phyloP scores from a whole-genome alignment of 1,284 basidiomycete species.

The Gymnopus androsaceus region DNA sequence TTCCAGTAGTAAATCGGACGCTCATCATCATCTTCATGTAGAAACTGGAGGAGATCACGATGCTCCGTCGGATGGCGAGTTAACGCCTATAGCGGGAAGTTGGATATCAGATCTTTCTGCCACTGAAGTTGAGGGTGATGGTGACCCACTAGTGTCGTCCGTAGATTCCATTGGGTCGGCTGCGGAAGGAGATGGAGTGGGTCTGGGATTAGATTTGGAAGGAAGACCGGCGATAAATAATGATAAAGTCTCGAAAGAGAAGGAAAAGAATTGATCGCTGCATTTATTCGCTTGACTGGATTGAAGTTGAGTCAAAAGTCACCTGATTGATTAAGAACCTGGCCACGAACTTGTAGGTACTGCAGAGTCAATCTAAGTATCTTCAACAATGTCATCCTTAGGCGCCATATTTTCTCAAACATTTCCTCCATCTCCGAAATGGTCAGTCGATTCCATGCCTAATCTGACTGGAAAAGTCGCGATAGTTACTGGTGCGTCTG shows the following conservation, averaged over 20 bases:
- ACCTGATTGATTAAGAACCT: too few species aligned
- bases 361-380: too few species aligned
- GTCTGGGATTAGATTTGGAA: background rate
- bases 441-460: conserved; percentile 8
- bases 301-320: background rate
- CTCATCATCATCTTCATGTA: background rate
- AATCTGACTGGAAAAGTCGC: conserved; percentile 13
- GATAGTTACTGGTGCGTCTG: conserved; percentile 21
- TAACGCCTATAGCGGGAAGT: conserved; percentile 66
- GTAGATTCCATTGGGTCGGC: conserved; percentile 6
- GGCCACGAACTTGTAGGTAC: too few species aligned
- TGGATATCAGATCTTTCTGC: conserved; percentile 44
- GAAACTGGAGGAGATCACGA: background rate
- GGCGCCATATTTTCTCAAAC: background rate
- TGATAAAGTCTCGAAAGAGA: background rate
- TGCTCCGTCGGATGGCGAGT: conserved; percentile 47
- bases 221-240: background rate
- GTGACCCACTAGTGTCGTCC: conserved; percentile 1
- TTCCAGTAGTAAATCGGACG: background rate
- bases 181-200: background rate
- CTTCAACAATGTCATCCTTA: background rate
- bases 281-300: too few species aligned
- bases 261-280: background rate
- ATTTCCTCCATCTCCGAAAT: conserved; percentile 5
- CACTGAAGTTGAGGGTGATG: conserved; percentile 6